phyloP scores from a whole-genome alignment of 176 grass and related monocot species.

The Triticum dicoccoides region DNA sequence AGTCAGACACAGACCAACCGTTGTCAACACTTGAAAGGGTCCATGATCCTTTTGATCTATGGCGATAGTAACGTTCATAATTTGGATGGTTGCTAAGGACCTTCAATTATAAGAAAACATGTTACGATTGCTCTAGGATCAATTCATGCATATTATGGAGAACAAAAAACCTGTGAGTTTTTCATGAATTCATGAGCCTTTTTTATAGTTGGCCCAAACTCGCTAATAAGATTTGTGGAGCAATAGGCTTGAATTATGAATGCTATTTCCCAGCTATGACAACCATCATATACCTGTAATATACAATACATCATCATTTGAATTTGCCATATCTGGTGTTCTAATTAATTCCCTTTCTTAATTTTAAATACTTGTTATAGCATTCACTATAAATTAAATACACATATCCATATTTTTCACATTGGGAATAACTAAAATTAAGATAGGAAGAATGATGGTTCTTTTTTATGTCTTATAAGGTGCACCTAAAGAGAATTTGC shows the following conservation, averaged over 20 bases:
- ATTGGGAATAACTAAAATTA: neutral
- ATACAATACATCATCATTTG: too few species aligned
- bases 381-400: neutral
- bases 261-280: neutral
- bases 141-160: neutral
- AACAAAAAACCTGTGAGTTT: neutral
- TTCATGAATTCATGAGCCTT: neutral
- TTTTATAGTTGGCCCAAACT: neutral
- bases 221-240: neutral
- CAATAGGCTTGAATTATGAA: neutral
- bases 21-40: neutral
- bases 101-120: neutral
- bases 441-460: neutral
- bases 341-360: neutral
- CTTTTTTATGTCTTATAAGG: neutral
- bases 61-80: neutral
- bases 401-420: neutral
- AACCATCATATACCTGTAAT: neutral
- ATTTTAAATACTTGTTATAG: neutral
- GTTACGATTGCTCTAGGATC: neutral
- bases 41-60: neutral
- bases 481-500: too few species aligned
- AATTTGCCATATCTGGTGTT: neutral
- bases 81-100: neutral
- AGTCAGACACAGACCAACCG: neutral